Conservation (phyloP, 441 rosid species). For the Kokia cookei region DNA sequence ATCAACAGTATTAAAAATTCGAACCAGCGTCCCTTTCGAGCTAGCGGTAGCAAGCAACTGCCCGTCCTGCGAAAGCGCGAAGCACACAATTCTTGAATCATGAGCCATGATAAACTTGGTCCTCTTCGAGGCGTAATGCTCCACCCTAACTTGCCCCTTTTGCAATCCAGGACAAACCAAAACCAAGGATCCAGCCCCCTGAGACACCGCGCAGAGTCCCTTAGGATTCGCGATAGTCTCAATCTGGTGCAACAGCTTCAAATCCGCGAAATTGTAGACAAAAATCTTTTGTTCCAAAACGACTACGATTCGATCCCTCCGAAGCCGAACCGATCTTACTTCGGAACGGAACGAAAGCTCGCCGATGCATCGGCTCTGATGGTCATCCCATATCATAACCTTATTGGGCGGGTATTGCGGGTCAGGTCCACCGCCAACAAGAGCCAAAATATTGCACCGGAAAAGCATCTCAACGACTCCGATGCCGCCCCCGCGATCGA, state of each 20-base stretch:
- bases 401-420: slow-evolving; percentile 73
- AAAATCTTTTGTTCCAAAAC: slow-evolving; percentile 82
- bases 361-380: slow-evolving; percentile 81
- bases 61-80: slow-evolving; percentile 78
- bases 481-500: slow-evolving; percentile 63
- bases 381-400: slow-evolving; percentile 98
- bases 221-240: slow-evolving; percentile 85
- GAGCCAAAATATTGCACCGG: slow-evolving; percentile 77
- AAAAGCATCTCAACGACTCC: slow-evolving; percentile 91
- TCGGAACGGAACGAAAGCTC: slow-evolving; percentile 86
- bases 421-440: slow-evolving; percentile 81
- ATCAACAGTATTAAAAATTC: slow-evolving; percentile 68
- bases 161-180: slow-evolving; percentile 88
- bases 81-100: slow-evolving; percentile 87
- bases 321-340: slow-evolving; percentile 72
- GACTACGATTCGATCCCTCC: slow-evolving; percentile 77
- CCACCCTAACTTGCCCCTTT: slow-evolving; percentile 90
- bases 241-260: slow-evolving; percentile 80
- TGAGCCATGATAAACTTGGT: slow-evolving; percentile 92
- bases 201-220: slow-evolving; percentile 91
- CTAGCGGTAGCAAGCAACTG: slow-evolving; percentile 82
- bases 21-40: slow-evolving; percentile 79
- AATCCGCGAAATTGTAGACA: slow-evolving; percentile 76
- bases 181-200: slow-evolving; percentile 64
- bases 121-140: slow-evolving; percentile 80